Conservation (phyloP, 805 yeast genomes). For the Scheffersomyces spartinae region DNA sequence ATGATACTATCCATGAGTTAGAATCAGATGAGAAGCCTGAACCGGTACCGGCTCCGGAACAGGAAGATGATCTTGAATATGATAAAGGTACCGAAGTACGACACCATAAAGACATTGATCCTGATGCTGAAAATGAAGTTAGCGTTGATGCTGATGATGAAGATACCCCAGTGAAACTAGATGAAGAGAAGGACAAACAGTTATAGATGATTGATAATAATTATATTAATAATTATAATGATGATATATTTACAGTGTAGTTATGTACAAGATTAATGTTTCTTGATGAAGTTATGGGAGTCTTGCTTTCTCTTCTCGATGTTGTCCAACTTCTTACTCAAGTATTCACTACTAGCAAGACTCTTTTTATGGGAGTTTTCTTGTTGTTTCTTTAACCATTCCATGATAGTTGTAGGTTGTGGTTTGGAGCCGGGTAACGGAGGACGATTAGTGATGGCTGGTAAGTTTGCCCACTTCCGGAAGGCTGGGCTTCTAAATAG, state of each 20-base stretch:
- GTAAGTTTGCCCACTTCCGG: no score
- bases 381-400: constrained; percentile 25
- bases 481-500: constrained; percentile 48
- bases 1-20: not conserved
- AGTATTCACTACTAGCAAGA: no score
- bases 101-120: not conserved
- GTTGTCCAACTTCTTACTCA: constrained; percentile 19
- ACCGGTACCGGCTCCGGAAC: not conserved
- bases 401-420: constrained; percentile 21
- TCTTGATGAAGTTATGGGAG: constrained; percentile 26
- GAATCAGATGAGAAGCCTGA: not conserved
- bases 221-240: no score
- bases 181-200: not conserved
- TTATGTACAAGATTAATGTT: no score
- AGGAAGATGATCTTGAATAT: not conserved
- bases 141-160: not conserved
- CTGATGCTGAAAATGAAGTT: not conserved
- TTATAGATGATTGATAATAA: no score
- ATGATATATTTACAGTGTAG: no score
- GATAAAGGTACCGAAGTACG: not conserved
- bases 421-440: constrained; percentile 14
- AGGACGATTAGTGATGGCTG: no score
- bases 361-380: no score
- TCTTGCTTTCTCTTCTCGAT: constrained; percentile 22
- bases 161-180: not conserved